Base-by-base conservation (phyloP, 495 filamentous ascomycete genomes). In the Penicillium canariense region DNA sequence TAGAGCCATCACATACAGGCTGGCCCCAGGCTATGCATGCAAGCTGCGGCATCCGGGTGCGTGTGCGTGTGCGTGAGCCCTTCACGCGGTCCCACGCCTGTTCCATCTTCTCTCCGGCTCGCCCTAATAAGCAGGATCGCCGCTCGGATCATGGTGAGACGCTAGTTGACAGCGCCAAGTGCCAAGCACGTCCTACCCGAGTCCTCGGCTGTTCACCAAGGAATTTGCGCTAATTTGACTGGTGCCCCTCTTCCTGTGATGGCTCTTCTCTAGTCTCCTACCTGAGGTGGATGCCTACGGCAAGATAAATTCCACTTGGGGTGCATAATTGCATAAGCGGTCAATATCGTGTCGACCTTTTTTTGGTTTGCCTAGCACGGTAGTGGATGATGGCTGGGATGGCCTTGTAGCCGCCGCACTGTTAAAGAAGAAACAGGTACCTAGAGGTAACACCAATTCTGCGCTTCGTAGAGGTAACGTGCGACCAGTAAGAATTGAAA, bases 151-250 rank as follows among this genome's bases (percentile, higher is more conserved):
- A 20, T 18, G 18, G 47, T 32, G 48, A 18, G 34, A 50, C 22
- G 25, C 15, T 32, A 32, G 23, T 50, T 39, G 48, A 30, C 34
- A 39, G 32, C 32, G 34, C 43, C 43, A 46, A 46, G 43, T 30
- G 43, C 48, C 34, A 50, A 50, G 48, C 28, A 26, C 31, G n/a
- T 9, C 25, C 15, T 50, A 39, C 34, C 48, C 48, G 48, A 50
- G 34, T 32, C 10, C 15, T 39, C 22, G 23, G 14, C 12, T 32
- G n/a, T 46, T 46, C 43, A 44, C 22, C 23, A n/a, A 14, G 7
- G 40, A 20, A n/a, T n/a, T n/a, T n/a, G n/a, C 30, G 30, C 30
- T 32, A 12, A 43, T 44, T 23, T 26, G 40, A 18, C 22, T 26
- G 1, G 10, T 15, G 15, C 8, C 17, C 12, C 5, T 42, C 38